Conservation (phyloP, 1,284 basidiomycete species). For the Leccinum pachyderme region DNA sequence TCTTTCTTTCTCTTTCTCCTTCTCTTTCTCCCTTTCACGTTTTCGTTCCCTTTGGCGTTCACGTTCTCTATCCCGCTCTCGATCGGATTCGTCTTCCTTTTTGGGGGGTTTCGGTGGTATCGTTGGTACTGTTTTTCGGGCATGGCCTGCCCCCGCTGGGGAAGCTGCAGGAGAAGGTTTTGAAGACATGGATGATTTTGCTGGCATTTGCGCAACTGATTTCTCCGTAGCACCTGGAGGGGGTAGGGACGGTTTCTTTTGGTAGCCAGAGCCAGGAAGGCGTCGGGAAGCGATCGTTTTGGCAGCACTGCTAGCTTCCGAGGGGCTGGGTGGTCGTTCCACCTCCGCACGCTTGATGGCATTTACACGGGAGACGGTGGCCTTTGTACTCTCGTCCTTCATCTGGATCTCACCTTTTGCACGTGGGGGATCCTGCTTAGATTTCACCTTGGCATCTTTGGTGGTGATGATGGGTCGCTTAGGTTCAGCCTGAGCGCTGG, state of each 20-base stretch:
- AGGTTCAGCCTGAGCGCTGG: conserved; percentile 27
- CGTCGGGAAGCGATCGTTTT: conserved; percentile 31
- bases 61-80: conserved; percentile 26
- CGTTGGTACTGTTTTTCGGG: conserved; percentile 23
- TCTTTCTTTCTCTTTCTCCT: too few relatives aligned
- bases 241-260: conserved; percentile 30
- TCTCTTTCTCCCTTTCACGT: conserved; percentile 13
- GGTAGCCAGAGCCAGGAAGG: conserved; percentile 51
- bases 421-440: conserved; percentile 40
- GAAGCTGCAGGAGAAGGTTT: conserved; percentile 31
- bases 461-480: conserved; percentile 43
- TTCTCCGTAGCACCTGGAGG: conserved; percentile 13
- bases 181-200: conserved; percentile 23
- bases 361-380: conserved; percentile 16
- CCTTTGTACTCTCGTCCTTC: conserved; percentile 51
- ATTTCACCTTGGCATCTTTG: conserved; percentile 45
- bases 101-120: conserved; percentile 22
- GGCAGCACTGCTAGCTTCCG: conserved; percentile 7
- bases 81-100: conserved; percentile 28
- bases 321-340: conserved; percentile 15
- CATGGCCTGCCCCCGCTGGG: conserved; percentile 24
- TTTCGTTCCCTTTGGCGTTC: conserved; percentile 25
- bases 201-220: conserved; percentile 15
- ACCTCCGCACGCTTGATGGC: conserved; percentile 34
- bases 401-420: conserved; percentile 46